A percentile compares a stretch with the other conserved stretches of the same genome.
These are phyloP conservation scores for Clonostachys sp. DNA, from an alignment of 2,329 filamentous ascomycete species.

Conservation along the genomic window DNA sequence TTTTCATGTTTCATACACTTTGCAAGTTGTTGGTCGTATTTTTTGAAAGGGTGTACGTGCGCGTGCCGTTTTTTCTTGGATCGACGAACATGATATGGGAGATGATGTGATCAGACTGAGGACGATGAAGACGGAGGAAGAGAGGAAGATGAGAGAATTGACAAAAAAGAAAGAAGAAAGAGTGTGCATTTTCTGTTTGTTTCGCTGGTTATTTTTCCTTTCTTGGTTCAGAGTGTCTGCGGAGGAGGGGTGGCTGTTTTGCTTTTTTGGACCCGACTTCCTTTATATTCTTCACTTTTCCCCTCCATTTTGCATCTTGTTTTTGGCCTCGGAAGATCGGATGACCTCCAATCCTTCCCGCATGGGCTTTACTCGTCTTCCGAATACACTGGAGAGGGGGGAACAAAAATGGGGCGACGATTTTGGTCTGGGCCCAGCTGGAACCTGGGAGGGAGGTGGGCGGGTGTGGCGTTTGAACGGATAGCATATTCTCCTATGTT, in stretches of 20 bases:
- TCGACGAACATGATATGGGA: constrained; percentile 6
- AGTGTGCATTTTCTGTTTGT: not conserved
- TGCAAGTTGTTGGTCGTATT: constrained; percentile 1
- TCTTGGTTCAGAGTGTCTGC: not conserved
- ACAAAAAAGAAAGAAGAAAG: not conserved
- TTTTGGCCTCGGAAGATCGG: not conserved
- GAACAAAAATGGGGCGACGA: constrained; percentile 16
- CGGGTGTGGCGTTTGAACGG: too few relatives aligned
- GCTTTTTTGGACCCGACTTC: not conserved
- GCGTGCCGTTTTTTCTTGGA: not conserved
- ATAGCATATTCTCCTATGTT: too few relatives aligned
- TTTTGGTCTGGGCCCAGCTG: not conserved
- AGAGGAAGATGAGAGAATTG: not conserved
- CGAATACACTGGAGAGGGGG: not conserved
- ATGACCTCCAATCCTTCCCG: too few relatives aligned
- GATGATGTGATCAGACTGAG: constrained; percentile 4
- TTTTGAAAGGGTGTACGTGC: not conserved
- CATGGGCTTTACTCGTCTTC: too few relatives aligned
- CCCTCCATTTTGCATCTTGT: not conserved
- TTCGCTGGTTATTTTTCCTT: not conserved
- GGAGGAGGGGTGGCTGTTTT: not conserved
- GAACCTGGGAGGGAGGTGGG: not conserved
- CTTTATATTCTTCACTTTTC: not conserved
- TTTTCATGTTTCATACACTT: constrained; percentile 2
- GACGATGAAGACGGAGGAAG: constrained; percentile 6